Conservation (phyloP, 23 red algal species). For the Chondrus crispus region DNA sequence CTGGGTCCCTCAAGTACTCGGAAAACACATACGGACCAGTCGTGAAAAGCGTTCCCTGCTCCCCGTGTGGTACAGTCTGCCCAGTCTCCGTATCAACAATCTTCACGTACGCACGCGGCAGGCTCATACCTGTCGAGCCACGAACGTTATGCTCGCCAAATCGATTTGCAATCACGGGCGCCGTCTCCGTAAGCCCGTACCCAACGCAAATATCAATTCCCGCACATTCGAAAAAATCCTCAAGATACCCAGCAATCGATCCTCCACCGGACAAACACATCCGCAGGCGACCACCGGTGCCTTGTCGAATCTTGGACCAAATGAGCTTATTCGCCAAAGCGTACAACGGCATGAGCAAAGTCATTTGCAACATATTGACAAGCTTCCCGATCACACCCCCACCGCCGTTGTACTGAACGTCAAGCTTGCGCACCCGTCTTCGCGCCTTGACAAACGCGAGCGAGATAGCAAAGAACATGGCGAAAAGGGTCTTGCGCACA, state of each 20-base stretch:
- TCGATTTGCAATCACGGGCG: conserved; percentile 83
- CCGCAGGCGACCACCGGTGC: conserved; percentile 60
- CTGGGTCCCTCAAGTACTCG: conserved; percentile 70
- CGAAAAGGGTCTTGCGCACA: conserved; percentile 30
- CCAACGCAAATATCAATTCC: conserved; percentile 81
- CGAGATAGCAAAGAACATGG: conserved; percentile 42
- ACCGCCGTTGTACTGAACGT: neutral
- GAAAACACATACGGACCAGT: conserved; percentile 74
- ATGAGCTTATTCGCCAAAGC: conserved; percentile 54
- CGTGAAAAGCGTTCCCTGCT: conserved; percentile 69
- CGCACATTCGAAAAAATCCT: conserved; percentile 92
- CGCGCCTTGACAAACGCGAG: conserved; percentile 39
- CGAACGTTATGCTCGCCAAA: conserved; percentile 79
- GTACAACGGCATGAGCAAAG: conserved; percentile 68
- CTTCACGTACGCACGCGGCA: conserved; percentile 59
- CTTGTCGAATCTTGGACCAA: conserved; percentile 74
- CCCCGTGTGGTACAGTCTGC: conserved; percentile 33
- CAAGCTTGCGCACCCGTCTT: conserved; percentile 21
- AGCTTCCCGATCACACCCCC: neutral
- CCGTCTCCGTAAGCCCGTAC: conserved; percentile 94
- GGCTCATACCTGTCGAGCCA: conserved; percentile 71
- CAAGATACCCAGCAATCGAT: conserved; percentile 79
- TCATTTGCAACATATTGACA: neutral
- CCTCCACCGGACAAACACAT: conserved; percentile 87
- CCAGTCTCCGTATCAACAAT: conserved; percentile 83